These are phyloP conservation scores for Candolleomyces aberdarensis DNA, from an alignment of 768 basidiomycete species.

Conservation along the genomic window DNA sequence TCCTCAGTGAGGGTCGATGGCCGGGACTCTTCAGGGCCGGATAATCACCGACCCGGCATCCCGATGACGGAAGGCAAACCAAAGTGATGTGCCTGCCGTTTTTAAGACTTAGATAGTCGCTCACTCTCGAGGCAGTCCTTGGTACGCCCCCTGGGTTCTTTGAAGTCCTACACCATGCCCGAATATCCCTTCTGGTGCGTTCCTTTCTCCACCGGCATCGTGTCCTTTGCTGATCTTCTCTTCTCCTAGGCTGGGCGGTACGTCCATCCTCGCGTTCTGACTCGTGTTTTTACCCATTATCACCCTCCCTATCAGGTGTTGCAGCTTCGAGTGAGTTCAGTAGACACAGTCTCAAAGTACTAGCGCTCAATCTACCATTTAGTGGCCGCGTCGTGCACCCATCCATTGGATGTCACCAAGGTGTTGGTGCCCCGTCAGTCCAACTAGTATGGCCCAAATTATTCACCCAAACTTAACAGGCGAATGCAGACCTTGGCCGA, in stretches of 20 bases:
- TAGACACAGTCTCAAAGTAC: neutral
- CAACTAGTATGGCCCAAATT: neutral
- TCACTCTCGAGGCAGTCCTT: neutral
- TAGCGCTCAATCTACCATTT: constrained; percentile 5
- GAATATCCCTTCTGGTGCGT: constrained; percentile 52
- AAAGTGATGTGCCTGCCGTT: no score
- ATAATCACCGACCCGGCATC: no score
- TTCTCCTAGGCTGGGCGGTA: constrained; percentile 59
- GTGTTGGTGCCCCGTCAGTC: constrained; percentile 45
- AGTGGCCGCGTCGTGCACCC: constrained; percentile 83
- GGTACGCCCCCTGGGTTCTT: neutral
- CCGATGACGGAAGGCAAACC: no score
- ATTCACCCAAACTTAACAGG: constrained; percentile 29
- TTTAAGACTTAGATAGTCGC: neutral
- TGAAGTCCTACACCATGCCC: constrained; percentile 29
- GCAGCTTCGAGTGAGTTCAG: neutral
- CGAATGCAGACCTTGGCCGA: constrained; percentile 77
- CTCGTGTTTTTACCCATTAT: neutral
- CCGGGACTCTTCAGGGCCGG: no score
- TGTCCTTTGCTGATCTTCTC: neutral
- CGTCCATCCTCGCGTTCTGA: constrained; percentile 13
- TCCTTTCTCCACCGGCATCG: constrained; percentile 4
- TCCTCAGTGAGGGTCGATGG: no score
- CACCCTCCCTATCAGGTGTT: neutral
- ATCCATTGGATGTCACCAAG: constrained; percentile 85